A percentile compares a stretch with the other conserved stretches of the same genome.
Conservation (phyloP, 2,329 filamentous ascomycete genomes). For the Botrytis paeoniae region DNA sequence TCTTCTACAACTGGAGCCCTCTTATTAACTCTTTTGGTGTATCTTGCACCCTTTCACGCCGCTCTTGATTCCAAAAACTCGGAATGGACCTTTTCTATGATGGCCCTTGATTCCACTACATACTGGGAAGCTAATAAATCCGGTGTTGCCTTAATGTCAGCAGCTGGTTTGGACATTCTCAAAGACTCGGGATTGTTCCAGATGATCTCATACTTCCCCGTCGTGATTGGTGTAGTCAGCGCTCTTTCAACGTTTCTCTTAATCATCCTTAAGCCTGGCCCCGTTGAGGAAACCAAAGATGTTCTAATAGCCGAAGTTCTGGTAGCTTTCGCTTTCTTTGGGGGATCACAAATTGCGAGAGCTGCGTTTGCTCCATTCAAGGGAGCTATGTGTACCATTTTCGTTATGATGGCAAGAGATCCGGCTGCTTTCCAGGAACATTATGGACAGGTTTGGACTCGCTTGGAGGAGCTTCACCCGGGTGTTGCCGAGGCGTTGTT, state of each 20-base stretch:
- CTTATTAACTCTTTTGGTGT: not conserved
- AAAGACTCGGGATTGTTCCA: not conserved
- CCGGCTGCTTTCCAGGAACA: not conserved
- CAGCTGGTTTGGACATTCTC: not conserved
- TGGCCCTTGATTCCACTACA: not conserved
- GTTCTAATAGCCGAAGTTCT: not conserved
- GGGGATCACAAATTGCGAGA: constrained; percentile 4
- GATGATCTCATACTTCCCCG: not conserved
- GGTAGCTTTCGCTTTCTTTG: not conserved
- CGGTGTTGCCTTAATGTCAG: not conserved
- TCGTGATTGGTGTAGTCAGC: not conserved
- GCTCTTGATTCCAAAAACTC: not conserved
- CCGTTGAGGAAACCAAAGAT: not conserved
- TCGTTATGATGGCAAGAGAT: constrained; percentile 11
- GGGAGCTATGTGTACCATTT: constrained; percentile 4
- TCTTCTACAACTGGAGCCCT: not conserved
- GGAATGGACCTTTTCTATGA: not conserved
- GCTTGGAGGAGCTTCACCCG: not conserved
- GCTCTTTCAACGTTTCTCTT: not conserved
- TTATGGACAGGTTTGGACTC: constrained; percentile 7
- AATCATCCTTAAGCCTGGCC: not conserved
- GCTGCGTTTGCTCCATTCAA: constrained; percentile 10
- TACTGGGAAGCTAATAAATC: not conserved
- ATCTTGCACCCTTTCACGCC: not conserved
- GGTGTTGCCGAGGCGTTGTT: not conserved